Conservation (phyloP, 163 green algal species). For the Scenedesmus sp. region DNA sequence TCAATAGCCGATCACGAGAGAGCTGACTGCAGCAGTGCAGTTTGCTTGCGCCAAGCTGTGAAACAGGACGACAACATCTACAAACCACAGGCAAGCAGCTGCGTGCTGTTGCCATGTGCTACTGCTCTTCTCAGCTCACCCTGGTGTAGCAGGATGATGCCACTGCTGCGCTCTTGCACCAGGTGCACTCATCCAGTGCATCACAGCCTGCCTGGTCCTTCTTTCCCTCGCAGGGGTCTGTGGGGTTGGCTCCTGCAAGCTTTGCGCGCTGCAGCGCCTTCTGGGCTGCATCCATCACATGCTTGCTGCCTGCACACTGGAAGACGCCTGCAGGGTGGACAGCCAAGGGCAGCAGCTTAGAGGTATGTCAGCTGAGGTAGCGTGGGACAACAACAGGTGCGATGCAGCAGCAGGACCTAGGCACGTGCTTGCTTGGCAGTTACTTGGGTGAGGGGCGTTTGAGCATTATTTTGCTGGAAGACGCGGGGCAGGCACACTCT, state of each 20-base stretch:
- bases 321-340: not conserved
- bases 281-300: not conserved
- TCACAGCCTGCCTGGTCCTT: conserved; percentile 8
- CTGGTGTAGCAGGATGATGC: conserved; percentile 39
- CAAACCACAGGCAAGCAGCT: not conserved
- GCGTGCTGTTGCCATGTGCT: not conserved
- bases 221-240: conserved; percentile 37
- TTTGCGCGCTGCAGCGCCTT: conserved; percentile 8
- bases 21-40: not conserved
- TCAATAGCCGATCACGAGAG: no score
- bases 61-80: not conserved
- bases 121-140: not conserved
- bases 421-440: no score
- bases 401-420: no score
- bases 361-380: not conserved
- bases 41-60: not conserved
- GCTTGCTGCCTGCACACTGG: conserved; percentile 11
- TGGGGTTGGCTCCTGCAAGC: conserved; percentile 2
- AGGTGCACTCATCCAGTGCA: conserved; percentile 39
- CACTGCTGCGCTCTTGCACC: conserved; percentile 46
- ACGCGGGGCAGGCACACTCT: no score
- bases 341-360: not conserved
- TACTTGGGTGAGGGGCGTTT: no score
- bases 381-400: not conserved
- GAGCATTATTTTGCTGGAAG: no score